Conservation (phyloP, 345 rosid species). For the Citrus cavaleriei region DNA sequence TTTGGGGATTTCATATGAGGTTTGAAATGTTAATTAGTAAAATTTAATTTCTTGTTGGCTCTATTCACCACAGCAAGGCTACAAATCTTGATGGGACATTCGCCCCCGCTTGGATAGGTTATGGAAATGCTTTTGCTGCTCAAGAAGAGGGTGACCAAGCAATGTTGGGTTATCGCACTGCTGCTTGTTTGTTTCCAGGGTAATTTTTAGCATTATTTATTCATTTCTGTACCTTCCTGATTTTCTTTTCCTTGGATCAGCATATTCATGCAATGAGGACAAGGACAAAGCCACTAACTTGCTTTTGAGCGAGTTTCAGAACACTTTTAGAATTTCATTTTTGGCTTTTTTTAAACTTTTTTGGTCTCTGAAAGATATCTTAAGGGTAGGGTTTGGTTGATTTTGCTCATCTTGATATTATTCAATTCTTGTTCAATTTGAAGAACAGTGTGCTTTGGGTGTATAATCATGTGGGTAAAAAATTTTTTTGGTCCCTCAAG, state of each 20-base stretch:
- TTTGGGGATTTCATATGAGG: background rate
- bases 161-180: conserved; percentile 92
- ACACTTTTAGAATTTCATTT: background rate
- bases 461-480: background rate
- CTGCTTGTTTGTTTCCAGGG: conserved; percentile 98
- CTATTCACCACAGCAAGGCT: conserved; percentile 64
- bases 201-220: conserved; percentile 21
- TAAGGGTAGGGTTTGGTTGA: background rate
- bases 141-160: conserved; percentile 97
- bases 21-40: background rate
- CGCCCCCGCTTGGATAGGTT: conserved; percentile 92
- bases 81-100: conserved; percentile 77
- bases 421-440: background rate
- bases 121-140: conserved; percentile 87
- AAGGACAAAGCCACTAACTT: background rate
- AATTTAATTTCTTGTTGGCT: conserved; percentile 12
- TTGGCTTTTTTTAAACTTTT: too few relatives aligned
- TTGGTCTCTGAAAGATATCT: background rate
- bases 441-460: background rate
- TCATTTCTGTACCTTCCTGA: background rate
- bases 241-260: background rate
- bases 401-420: background rate
- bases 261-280: background rate
- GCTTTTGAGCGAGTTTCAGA: background rate
- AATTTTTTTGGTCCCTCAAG: background rate